phyloP scores from a whole-genome alignment of 768 basidiomycete species.

The Filobasidium floriforme region DNA sequence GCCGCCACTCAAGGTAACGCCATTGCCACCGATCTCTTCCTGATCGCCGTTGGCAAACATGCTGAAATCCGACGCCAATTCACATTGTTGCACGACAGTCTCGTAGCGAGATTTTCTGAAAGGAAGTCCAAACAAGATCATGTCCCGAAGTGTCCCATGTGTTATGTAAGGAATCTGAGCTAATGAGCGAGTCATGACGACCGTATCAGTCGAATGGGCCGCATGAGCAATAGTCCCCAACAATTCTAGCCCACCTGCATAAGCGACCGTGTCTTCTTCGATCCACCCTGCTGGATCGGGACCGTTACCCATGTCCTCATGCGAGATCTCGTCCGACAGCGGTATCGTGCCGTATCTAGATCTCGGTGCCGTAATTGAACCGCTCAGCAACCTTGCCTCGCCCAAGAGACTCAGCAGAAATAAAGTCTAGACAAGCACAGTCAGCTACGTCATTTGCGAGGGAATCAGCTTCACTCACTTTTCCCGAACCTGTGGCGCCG shows the following conservation, averaged over 20 bases:
- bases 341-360: conserved; percentile 25
- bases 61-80: conserved; percentile 35
- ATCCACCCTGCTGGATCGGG: not conserved
- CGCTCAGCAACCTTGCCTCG: conserved; percentile 30
- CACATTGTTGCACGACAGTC: conserved; percentile 32
- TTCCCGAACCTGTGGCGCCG: conserved; percentile 43
- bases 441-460: not conserved
- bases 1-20: conserved; percentile 29
- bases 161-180: conserved; percentile 41
- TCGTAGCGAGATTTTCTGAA: conserved; percentile 34
- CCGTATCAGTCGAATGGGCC: not conserved
- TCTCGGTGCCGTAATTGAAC: conserved; percentile 28
- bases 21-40: conserved; percentile 43
- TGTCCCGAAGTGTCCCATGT: conserved; percentile 52
- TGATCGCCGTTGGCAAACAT: conserved; percentile 37
- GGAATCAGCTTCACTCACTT: conserved; percentile 12
- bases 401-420: conserved; percentile 37
- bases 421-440: conserved; percentile 20
- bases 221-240: not conserved
- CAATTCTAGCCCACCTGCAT: not conserved
- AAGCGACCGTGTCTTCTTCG: not conserved
- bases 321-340: conserved; percentile 17
- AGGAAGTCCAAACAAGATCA: conserved; percentile 43
- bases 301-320: not conserved
- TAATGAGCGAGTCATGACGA: conserved; percentile 1